Percentiles rank a stretch among this genome's conserved stretches.
Evolutionary conservation across 257 asterid genomes (phyloP).

Genomic region (Solanum megistacrolobum): DNA sequence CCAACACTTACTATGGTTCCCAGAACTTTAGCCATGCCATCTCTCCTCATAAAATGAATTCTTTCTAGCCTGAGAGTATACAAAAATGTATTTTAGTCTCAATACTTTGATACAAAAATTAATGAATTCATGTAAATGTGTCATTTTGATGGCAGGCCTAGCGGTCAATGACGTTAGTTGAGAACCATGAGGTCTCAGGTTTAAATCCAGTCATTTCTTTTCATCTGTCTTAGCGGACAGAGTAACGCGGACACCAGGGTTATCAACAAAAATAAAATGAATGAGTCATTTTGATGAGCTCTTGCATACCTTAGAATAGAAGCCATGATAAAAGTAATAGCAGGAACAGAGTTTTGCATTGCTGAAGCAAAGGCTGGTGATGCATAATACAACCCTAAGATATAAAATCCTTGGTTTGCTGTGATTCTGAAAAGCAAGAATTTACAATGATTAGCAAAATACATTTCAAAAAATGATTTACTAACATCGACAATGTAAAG

Average conservation of each 20-base stretch:
- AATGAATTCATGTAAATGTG: neutral
- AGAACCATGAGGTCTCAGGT: neutral
- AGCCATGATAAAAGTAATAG: slow-evolving; percentile 55
- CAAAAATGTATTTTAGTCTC: neutral
- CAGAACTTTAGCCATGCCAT: slow-evolving; percentile 67
- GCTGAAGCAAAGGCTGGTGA: slow-evolving; percentile 87
- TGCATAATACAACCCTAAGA: slow-evolving; percentile 70
- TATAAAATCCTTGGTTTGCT: slow-evolving; percentile 79
- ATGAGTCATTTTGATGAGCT: neutral
- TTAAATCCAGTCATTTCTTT: neutral
- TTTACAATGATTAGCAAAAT: neutral
- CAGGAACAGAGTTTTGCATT: slow-evolving; percentile 86
- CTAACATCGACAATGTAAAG: neutral
- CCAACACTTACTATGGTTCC: slow-evolving; percentile 74
- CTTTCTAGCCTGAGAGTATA: slow-evolving; percentile 37
- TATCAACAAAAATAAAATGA: neutral
- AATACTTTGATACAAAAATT: neutral
- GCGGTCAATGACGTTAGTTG: neutral
- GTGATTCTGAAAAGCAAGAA: slow-evolving; percentile 38
- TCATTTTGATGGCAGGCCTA: neutral
- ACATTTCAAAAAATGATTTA: neutral
- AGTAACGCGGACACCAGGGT: neutral
- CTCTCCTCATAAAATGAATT: slow-evolving; percentile 37
- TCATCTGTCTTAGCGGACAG: neutral
- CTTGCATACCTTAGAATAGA: slow-evolving; percentile 38